Conservation (phyloP, 306 rosid genomes). For the Cyamopsis tetragonoloba region DNA sequence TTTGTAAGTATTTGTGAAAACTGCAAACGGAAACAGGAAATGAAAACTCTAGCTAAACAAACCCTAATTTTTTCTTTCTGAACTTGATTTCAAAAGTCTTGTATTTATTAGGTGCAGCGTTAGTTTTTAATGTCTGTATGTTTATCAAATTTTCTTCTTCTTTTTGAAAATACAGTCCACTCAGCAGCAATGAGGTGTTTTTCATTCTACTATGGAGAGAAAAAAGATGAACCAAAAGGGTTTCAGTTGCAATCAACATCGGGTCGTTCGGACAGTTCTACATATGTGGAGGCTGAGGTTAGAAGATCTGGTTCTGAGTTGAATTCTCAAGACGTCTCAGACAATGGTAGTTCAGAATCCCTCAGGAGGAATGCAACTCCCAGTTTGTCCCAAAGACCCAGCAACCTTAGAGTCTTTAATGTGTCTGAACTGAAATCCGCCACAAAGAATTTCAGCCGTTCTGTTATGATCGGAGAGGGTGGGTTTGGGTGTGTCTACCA, state of each 20-base stretch:
- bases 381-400: conserved; percentile 68
- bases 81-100: conserved; percentile 13
- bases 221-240: conserved; percentile 58
- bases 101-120: conserved; percentile 13
- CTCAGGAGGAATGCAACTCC: conserved; percentile 55
- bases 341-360: conserved; percentile 67
- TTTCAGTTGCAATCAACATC: conserved; percentile 36
- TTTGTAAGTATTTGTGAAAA: too few relatives aligned
- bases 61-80: not conserved
- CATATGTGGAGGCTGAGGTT: conserved; percentile 48
- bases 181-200: conserved; percentile 68
- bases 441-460: conserved; percentile 80
- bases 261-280: conserved; percentile 39
- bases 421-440: conserved; percentile 74
- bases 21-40: too few relatives aligned
- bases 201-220: conserved; percentile 48
- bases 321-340: conserved; percentile 58
- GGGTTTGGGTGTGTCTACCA: conserved; percentile 92
- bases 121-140: conserved; percentile 10
- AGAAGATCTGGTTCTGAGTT: conserved; percentile 63
- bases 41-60: too few relatives aligned
- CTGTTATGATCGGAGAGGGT: conserved; percentile 92
- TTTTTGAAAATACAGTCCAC: conserved; percentile 31
- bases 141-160: conserved; percentile 12
- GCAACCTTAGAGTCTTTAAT: conserved; percentile 76